Percentiles rank a stretch among this genome's conserved stretches.
These are phyloP conservation scores for Phytophthora capsici DNA, from an alignment of 352 stramenopile genomes.

Conservation along the genomic window DNA sequence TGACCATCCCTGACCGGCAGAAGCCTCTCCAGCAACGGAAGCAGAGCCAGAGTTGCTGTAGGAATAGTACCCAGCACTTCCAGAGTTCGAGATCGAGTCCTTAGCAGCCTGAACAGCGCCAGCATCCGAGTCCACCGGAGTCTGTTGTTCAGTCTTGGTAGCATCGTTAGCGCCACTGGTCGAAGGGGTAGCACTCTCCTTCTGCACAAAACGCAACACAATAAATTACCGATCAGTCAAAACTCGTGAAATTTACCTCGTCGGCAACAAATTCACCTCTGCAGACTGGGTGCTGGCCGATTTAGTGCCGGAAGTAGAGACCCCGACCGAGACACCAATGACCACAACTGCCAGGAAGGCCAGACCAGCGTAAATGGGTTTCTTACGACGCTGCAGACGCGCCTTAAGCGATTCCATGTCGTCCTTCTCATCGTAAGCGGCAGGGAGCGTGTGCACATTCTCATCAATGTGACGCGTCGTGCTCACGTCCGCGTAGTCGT, in stretches of 20 bases:
- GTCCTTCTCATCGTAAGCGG: constrained; percentile 64
- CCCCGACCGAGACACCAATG: constrained; percentile 49
- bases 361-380: constrained; percentile 68
- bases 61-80: constrained; percentile 23
- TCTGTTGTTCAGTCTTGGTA: constrained; percentile 8
- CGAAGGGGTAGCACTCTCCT: constrained; percentile 22
- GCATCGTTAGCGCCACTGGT: constrained; percentile 2
- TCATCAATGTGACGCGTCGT: constrained; percentile 51
- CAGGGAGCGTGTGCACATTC: constrained; percentile 26
- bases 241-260: too few species aligned
- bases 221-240: neutral
- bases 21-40: constrained; percentile 31
- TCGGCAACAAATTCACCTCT: constrained; percentile 28
- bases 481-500: constrained; percentile 44
- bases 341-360: constrained; percentile 62
- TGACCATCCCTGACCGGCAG: constrained; percentile 28
- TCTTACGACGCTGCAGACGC: constrained; percentile 58
- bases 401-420: constrained; percentile 49
- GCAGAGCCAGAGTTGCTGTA: constrained; percentile 29
- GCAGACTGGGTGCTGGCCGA: constrained; percentile 47
- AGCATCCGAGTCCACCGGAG: constrained; percentile 16
- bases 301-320: constrained; percentile 13
- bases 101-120: constrained; percentile 32
- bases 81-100: constrained; percentile 21
- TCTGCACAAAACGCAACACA: constrained; percentile 1